These are phyloP conservation scores for Pestalotiopsis sp. DNA, from an alignment of 2,329 filamentous ascomycete species.

Conservation along the genomic window DNA sequence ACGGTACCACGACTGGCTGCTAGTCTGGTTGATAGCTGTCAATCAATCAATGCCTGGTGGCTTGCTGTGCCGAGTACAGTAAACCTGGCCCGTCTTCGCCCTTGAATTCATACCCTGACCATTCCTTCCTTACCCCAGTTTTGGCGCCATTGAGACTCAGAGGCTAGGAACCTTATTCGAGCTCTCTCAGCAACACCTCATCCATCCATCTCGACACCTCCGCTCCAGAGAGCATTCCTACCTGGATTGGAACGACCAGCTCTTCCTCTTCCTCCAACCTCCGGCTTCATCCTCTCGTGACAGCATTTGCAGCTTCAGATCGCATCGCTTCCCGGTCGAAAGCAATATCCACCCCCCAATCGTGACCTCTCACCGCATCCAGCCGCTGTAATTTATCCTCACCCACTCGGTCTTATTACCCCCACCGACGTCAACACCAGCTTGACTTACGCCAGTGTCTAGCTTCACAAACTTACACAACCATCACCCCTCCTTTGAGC, in stretches of 20 bases:
- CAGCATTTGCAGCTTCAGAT: neutral
- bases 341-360: neutral
- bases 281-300: neutral
- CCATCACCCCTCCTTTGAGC: constrained; percentile 8
- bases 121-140: neutral
- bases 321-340: neutral
- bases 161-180: constrained; percentile 8
- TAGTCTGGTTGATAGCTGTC: neutral
- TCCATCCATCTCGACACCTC: neutral
- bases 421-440: constrained; percentile 8
- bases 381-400: neutral
- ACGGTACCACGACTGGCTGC: neutral
- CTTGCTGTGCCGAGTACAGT: neutral
- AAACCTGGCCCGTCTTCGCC: neutral
- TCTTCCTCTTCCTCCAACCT: neutral
- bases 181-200: neutral
- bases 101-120: constrained; percentile 3
- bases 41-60: neutral
- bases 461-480: neutral
- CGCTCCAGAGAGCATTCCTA: neutral
- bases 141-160: constrained; percentile 2
- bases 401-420: constrained; percentile 1
- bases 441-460: constrained; percentile 1
- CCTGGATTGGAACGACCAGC: neutral
- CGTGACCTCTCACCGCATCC: neutral